These are phyloP conservation scores for Coemansia sp. DNA, from an alignment of 192 early-diverging fungal genomes.

Conservation along the genomic window DNA sequence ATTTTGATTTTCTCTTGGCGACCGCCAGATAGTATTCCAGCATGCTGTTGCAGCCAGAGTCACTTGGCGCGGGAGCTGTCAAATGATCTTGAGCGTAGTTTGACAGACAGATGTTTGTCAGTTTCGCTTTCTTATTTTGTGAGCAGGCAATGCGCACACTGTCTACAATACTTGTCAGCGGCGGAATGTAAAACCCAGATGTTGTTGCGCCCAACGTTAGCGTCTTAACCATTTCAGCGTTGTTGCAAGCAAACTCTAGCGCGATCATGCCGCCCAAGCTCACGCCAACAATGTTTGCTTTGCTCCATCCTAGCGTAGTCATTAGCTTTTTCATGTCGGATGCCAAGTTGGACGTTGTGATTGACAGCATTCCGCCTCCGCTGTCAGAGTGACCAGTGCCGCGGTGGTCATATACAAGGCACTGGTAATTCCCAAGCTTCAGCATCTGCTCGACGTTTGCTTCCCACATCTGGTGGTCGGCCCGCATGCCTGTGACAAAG, in stretches of 20 bases:
- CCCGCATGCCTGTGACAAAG: conserved; percentile 48
- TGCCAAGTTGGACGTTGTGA: conserved; percentile 40
- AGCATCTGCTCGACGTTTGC: conserved; percentile 57
- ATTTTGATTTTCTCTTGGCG: conserved; percentile 31
- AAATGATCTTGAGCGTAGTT: conserved; percentile 31
- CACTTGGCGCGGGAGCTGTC: conserved; percentile 27
- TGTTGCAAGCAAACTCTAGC: conserved; percentile 62
- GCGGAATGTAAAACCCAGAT: conserved; percentile 33
- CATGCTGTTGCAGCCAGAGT: conserved; percentile 29
- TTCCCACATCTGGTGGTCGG: conserved; percentile 51
- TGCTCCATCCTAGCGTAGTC: conserved; percentile 66
- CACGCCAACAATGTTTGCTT: conserved; percentile 70
- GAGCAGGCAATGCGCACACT: conserved; percentile 24
- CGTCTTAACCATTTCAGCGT: conserved; percentile 57
- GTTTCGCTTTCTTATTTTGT: conserved; percentile 19
- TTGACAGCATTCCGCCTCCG: background rate
- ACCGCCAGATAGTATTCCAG: conserved; percentile 25
- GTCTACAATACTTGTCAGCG: conserved; percentile 26
- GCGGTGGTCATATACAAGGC: conserved; percentile 77
- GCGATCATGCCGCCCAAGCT: conserved; percentile 89
- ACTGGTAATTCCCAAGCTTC: conserved; percentile 60
- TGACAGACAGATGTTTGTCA: conserved; percentile 31
- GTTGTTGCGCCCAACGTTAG: conserved; percentile 42
- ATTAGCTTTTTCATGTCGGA: conserved; percentile 66
- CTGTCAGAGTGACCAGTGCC: conserved; percentile 61